Conservation (phyloP, 495 filamentous ascomycete genomes). For the Aspergillus saccharolyticus region DNA sequence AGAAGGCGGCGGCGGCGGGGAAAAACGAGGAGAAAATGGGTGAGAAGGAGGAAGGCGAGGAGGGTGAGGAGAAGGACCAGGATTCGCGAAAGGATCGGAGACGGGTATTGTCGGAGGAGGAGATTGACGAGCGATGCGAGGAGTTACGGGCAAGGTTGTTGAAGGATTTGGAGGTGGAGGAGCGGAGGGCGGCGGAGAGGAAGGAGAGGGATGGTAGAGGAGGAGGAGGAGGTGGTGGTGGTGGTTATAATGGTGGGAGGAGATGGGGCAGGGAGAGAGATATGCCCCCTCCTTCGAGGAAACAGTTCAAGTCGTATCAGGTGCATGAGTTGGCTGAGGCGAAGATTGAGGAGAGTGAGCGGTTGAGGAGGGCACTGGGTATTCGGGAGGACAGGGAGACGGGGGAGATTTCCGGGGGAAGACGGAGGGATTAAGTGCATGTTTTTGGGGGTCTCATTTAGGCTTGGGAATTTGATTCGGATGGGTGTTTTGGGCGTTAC, state of each 20-base stretch:
- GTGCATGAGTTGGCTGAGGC: constrained; percentile 94
- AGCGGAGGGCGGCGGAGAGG: constrained; percentile 8
- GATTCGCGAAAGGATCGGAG: constrained; percentile 12
- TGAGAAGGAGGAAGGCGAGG: constrained; percentile 54
- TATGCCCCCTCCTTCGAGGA: constrained; percentile 18
- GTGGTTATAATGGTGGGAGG: not conserved
- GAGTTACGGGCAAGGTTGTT: constrained; percentile 20
- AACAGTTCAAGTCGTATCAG: constrained; percentile 78
- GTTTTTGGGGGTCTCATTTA: not conserved
- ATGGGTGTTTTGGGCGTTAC: constrained; percentile 7
- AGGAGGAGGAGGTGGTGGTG: too few relatives aligned
- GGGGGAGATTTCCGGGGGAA: constrained; percentile 56
- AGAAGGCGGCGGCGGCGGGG: constrained; percentile 29
- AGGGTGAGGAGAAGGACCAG: constrained; percentile 40
- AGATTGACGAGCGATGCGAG: constrained; percentile 28
- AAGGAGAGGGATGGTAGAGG: constrained; percentile 5
- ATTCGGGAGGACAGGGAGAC: constrained; percentile 87
- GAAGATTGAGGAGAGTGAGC: constrained; percentile 93
- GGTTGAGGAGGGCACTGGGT: constrained; percentile 79
- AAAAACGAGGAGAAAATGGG: constrained; percentile 69
- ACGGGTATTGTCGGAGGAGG: constrained; percentile 16
- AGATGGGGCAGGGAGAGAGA: not conserved
- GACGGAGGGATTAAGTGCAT: constrained; percentile 43
- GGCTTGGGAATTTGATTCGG: too few relatives aligned
- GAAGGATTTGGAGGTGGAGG: constrained; percentile 31